Base-by-base conservation (phyloP, 169 alveolate species). In the Plasmodium gaboni region DNA sequence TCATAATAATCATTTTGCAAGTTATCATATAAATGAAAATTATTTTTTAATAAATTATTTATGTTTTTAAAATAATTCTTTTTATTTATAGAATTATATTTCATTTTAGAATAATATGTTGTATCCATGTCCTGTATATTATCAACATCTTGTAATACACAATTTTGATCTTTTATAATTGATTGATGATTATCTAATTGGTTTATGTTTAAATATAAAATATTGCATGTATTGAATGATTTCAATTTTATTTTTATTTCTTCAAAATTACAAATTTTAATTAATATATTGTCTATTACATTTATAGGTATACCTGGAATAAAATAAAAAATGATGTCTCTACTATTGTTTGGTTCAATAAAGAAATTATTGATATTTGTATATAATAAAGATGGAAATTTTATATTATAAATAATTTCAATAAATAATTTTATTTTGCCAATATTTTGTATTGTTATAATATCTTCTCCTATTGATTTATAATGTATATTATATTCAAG, bases 181-280 rank as follows among this genome's bases (percentile, higher is more conserved):
- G 46, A 38, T 32, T 42, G 59, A 60, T 65, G 50, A 7, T 74
- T 67, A n/a, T 2, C 42, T 5, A 42, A 22, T 42, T 42, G 57
- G 9, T 60, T 63, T 2, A 78, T 46, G 26, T 55, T 78, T 24
- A 78, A 69, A 65, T 64, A 60, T 68, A 78, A 65, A 42, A 78
- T 69, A 22, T 44, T 78, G n/a, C 69, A 78, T 10, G 22, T 46
- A 57, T 15, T 57, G 6, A 7, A 8, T 26, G 89, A 78, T 50
- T 57, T 55, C 17, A 78, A 50, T 17, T 28, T 78, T 69, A 78
- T 55, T 50, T 78, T 65, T 19, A 78, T 65, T 78, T 78, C 89
- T 59, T 78, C 89, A 78, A 78, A 78, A 19, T 78, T 78, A 60
- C 89, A 78, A 78, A 78, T 78, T 51, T 78, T 78, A 28, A 78